A percentile compares a stretch with the other conserved stretches of the same genome.
Evolutionary conservation across 2,329 filamentous ascomycete species (phyloP).

Genomic region (Thelonectria olida): DNA sequence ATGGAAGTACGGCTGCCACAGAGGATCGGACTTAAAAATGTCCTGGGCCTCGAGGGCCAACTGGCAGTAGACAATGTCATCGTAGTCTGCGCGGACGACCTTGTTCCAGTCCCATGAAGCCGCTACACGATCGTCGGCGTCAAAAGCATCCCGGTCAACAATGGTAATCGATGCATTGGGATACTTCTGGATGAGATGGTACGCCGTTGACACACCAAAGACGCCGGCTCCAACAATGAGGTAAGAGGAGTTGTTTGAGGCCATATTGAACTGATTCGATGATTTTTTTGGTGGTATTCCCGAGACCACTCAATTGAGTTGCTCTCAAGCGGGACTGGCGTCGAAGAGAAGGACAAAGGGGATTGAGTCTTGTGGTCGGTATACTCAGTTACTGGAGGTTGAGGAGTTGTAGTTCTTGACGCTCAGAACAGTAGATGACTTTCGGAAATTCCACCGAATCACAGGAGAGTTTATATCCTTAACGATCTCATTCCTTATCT

Average conservation of each 20-base stretch:
- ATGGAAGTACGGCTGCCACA: slow-evolving; percentile 67
- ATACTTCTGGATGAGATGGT: slow-evolving; percentile 64
- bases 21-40: slow-evolving; percentile 65
- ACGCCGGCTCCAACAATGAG: slow-evolving; percentile 73
- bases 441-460: no score
- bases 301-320: no score
- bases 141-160: slow-evolving; percentile 64
- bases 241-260: neutral
- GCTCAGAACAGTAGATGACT: no score
- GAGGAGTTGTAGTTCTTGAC: no score
- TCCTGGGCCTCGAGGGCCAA: slow-evolving; percentile 73
- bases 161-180: slow-evolving; percentile 62
- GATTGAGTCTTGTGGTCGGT: no score
- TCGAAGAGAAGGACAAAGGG: no score
- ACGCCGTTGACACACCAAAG: slow-evolving; percentile 73
- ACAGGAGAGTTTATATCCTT: no score
- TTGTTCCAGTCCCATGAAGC: slow-evolving; percentile 81
- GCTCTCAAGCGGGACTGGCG: no score
- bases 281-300: no score
- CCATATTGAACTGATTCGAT: neutral
- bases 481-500: no score
- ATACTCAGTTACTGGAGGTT: no score
- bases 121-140: slow-evolving; percentile 59
- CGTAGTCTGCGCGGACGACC: slow-evolving; percentile 75
- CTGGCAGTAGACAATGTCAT: slow-evolving; percentile 69